A percentile compares a stretch with the other conserved stretches of the same genome.
Evolutionary conservation across 768 basidiomycete genomes (phyloP).

Genomic region (Lactarius indigo): DNA sequence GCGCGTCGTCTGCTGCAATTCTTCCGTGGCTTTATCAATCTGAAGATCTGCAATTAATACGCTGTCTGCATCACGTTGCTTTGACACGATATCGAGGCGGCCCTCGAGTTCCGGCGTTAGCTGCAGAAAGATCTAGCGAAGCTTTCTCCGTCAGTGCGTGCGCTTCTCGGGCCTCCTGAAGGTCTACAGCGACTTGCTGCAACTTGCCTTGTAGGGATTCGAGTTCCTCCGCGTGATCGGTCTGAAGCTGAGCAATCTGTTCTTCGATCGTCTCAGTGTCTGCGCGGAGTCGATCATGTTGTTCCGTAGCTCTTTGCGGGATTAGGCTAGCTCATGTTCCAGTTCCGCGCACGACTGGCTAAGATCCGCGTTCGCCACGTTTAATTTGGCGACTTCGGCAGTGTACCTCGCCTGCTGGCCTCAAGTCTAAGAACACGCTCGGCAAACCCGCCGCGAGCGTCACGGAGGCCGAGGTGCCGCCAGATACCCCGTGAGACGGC

Average conservation of each 20-base stretch:
- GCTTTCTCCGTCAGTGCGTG: slow-evolving; percentile 34
- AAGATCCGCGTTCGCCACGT: slow-evolving; percentile 23
- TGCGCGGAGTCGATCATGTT: slow-evolving; percentile 15
- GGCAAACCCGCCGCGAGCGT: too few relatives aligned
- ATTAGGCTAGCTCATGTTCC: slow-evolving; percentile 25
- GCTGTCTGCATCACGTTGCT: slow-evolving; percentile 9
- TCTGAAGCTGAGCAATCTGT: slow-evolving; percentile 19
- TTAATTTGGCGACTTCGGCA: slow-evolving; percentile 19
- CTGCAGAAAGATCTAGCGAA: slow-evolving; percentile 21
- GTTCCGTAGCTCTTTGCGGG: slow-evolving; percentile 26
- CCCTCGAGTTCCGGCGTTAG: slow-evolving; percentile 21
- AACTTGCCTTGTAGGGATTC: slow-evolving; percentile 27
- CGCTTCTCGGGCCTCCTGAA: slow-evolving; percentile 23
- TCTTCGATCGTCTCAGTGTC: slow-evolving; percentile 3
- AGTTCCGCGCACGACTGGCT: slow-evolving; percentile 11
- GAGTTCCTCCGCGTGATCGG: slow-evolving; percentile 24
- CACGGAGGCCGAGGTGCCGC: too few relatives aligned
- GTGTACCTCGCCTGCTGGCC: not conserved
- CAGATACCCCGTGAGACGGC: too few relatives aligned
- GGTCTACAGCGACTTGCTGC: slow-evolving; percentile 22
- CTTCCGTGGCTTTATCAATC: slow-evolving; percentile 7
- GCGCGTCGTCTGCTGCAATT: slow-evolving; percentile 7
- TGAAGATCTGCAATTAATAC: slow-evolving; percentile 8
- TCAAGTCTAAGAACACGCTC: too few relatives aligned
- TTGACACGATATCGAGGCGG: slow-evolving; percentile 9